Percentiles rank a stretch among this genome's conserved stretches.
Evolutionary conservation across 208 protist species (phyloP).

Genomic region (Trypanosoma scelopori): DNA sequence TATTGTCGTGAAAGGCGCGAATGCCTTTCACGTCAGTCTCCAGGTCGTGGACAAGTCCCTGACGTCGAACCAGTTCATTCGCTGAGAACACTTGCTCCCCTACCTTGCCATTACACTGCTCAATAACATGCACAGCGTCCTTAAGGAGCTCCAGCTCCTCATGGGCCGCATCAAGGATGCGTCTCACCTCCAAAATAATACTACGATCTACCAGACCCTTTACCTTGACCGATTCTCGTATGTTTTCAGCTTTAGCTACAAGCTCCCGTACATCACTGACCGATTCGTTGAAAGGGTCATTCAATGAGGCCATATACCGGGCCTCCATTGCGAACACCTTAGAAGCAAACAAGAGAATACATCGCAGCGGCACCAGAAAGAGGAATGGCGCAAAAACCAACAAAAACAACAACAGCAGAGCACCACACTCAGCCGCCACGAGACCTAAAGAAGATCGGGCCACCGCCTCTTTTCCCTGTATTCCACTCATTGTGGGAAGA

Average conservation of each 20-base stretch:
- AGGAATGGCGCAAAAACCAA: too few relatives aligned
- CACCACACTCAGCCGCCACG: too few relatives aligned
- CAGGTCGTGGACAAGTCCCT: slow-evolving; percentile 62
- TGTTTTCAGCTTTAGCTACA: slow-evolving; percentile 42
- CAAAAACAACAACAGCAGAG: too few relatives aligned
- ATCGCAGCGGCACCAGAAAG: too few relatives aligned
- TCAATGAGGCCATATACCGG: too few relatives aligned
- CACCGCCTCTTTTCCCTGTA: too few relatives aligned
- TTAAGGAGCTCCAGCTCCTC: slow-evolving; percentile 61
- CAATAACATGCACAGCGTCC: slow-evolving; percentile 58
- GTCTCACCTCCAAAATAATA: slow-evolving; percentile 40
- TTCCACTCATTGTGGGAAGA: too few relatives aligned
- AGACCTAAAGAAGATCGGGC: too few relatives aligned
- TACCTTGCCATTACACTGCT: slow-evolving; percentile 64
- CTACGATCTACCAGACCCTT: slow-evolving; percentile 53
- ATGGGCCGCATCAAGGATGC: slow-evolving; percentile 38
- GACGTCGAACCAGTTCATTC: slow-evolving; percentile 81
- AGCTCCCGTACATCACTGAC: slow-evolving; percentile 63
- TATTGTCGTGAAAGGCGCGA: slow-evolving; percentile 30
- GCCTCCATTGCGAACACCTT: too few relatives aligned
- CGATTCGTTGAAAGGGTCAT: slow-evolving; percentile 77
- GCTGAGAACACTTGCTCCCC: slow-evolving; percentile 74
- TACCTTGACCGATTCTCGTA: slow-evolving; percentile 49
- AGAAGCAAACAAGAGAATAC: too few relatives aligned
- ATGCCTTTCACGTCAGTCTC: slow-evolving; percentile 52